phyloP scores from a whole-genome alignment of 2,329 filamentous ascomycete species.

The Chaetomiaceae sp. region DNA sequence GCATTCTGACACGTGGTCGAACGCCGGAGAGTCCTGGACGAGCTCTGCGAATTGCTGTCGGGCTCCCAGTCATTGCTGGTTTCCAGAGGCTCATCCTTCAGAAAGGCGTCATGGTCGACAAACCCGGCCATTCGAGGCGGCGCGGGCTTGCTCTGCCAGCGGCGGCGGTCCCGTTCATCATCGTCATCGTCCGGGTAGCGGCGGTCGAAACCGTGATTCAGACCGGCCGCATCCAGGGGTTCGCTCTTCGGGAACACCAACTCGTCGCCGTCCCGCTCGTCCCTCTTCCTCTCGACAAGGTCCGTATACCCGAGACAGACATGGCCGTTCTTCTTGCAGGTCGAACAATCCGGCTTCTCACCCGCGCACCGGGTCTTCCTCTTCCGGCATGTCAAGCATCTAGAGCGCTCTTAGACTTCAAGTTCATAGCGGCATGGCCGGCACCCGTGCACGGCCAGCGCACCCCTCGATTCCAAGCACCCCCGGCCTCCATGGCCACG shows the following conservation, averaged over 20 bases:
- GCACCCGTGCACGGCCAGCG: no score
- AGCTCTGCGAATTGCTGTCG: constrained; percentile 15
- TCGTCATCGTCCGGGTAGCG: constrained; percentile 34
- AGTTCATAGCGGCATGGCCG: not conserved
- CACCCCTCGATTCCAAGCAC: no score
- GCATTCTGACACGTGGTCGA: constrained; percentile 27
- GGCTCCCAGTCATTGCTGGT: constrained; percentile 25
- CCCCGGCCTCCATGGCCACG: not conserved
- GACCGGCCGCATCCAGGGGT: constrained; percentile 22
- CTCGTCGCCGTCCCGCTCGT: constrained; percentile 16
- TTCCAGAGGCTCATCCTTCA: constrained; percentile 19
- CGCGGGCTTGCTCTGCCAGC: constrained; percentile 26
- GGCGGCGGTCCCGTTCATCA: constrained; percentile 27
- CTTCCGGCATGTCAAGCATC: constrained; percentile 67
- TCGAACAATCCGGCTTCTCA: constrained; percentile 65
- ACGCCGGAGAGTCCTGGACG: constrained; percentile 13
- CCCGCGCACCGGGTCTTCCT: constrained; percentile 71
- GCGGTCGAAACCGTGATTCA: constrained; percentile 27
- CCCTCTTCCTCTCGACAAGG: constrained; percentile 40
- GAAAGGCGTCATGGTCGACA: constrained; percentile 18
- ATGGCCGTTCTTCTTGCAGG: constrained; percentile 66
- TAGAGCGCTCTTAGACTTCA: constrained; percentile 28
- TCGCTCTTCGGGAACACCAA: constrained; percentile 17
- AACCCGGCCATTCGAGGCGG: constrained; percentile 24
- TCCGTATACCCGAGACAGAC: constrained; percentile 62